These are phyloP conservation scores for Pseudocercospora crystallina DNA, from an alignment of 2,329 filamentous ascomycete species.

Conservation along the genomic window DNA sequence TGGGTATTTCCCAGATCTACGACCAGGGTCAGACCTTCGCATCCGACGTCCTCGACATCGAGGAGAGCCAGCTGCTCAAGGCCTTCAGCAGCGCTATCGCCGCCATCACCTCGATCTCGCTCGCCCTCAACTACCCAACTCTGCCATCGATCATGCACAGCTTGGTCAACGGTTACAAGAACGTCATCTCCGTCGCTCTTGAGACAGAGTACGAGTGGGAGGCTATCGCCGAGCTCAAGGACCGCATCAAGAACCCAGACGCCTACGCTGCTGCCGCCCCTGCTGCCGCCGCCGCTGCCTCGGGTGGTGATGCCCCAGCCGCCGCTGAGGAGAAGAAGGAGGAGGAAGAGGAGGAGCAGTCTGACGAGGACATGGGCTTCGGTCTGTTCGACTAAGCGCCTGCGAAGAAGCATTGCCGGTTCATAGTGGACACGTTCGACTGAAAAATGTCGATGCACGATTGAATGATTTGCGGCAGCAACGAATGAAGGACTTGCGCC, in stretches of 20 bases:
- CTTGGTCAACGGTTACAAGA: conserved; percentile 98
- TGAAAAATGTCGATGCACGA: conserved; percentile 17
- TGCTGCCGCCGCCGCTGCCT: conserved; percentile 58
- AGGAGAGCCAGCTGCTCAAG: conserved; percentile 89
- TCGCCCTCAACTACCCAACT: conserved; percentile 93
- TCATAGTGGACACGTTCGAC: conserved; percentile 13
- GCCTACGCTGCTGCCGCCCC: conserved; percentile 86
- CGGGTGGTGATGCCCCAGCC: conserved; percentile 52
- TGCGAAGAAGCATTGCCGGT: conserved; percentile 7
- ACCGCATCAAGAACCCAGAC: conserved; percentile 98
- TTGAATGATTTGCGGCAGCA: not conserved
- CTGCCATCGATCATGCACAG: conserved; percentile 96
- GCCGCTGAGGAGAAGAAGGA: conserved; percentile 58
- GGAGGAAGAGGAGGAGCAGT: conserved; percentile 62
- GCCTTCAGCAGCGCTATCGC: conserved; percentile 76
- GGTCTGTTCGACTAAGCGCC: conserved; percentile 54
- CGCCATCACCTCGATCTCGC: conserved; percentile 86
- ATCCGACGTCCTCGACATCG: conserved; percentile 82
- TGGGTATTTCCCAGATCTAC: conserved; percentile 95
- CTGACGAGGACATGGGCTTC: conserved; percentile 54
- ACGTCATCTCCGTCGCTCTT: conserved; percentile 82
- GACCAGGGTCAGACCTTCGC: conserved; percentile 94
- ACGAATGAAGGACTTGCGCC: not conserved
- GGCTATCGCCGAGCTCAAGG: conserved; percentile 96
- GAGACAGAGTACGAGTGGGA: conserved; percentile 92